Base-by-base conservation (phyloP, 2,329 filamentous ascomycete genomes). In the Stemphylium beticola region DNA sequence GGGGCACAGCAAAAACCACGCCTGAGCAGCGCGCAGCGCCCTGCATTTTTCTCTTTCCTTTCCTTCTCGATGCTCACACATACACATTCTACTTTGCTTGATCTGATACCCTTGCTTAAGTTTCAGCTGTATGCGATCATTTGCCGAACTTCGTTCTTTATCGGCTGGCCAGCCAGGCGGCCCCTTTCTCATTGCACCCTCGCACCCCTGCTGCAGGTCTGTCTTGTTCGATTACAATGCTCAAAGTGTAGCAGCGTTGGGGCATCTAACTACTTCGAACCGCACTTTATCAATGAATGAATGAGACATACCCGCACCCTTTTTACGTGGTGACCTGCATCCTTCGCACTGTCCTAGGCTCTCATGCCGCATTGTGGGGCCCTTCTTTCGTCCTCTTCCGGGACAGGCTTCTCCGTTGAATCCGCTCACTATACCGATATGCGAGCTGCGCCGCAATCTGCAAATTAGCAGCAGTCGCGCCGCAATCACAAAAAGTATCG, bases 401-500 rank as follows among this genome's bases (percentile, higher is more conserved):
- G 42, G 36, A 38, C 49, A 52, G 18, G 34, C 33, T 33, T 34
- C 49, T 47, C 49, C 49, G 49, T 46, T 26, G 26, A 29, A 36
- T 38, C 38, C 47, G 40, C 47, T 17, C 33, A 18, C 34, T 39
- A 22, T 22, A 39, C 37, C 37, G 33, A 14, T 24, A 22, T 15
- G 22, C 18, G 22, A 22, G 47, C 34, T n/a, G 48, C 47, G 57
- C 57, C 26, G 26, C 26, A 29, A 29, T 29, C 10, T 29, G 26
- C 26, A 29, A 29, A 29, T 29, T 29, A 29, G 26, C 26, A 29
- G 26, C 26, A 29, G 26, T 29, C 26, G 9, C 10, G 26, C 26
- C 57, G 57, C 57, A 60, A 60, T 57, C 50, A 60, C 39, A 26
- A 50, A 14, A 40, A 32, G 44, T 55, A 55, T 55, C 36, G 52